Percentiles rank a stretch among this genome's conserved stretches.
These are phyloP conservation scores for Lentinus polychrous DNA, from an alignment of 1,284 basidiomycete species.

Conservation along the genomic window DNA sequence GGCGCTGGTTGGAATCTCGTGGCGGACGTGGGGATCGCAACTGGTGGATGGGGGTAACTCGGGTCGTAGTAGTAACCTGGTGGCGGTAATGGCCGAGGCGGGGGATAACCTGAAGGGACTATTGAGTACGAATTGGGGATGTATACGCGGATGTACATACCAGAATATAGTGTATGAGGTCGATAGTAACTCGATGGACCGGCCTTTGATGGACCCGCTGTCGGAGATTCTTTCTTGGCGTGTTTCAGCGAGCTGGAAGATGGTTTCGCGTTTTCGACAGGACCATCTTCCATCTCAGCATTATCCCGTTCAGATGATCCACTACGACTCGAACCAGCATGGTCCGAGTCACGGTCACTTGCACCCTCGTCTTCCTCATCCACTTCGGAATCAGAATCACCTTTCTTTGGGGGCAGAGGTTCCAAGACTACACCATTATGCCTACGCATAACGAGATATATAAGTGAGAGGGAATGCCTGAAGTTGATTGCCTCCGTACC, in stretches of 20 bases:
- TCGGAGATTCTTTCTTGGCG: too few species aligned
- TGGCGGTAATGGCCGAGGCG: slow-evolving; percentile 18
- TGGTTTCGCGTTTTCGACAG: slow-evolving; percentile 20
- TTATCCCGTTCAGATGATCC: slow-evolving; percentile 38
- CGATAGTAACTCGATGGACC: slow-evolving; percentile 56
- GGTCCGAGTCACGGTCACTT: slow-evolving; percentile 33
- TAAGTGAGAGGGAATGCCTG: slow-evolving; percentile 5
- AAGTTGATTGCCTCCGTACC: slow-evolving; percentile 31
- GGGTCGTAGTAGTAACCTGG: slow-evolving; percentile 23
- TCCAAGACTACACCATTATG: slow-evolving; percentile 66
- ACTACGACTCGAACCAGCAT: slow-evolving; percentile 43
- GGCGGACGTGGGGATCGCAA: slow-evolving; percentile 46
- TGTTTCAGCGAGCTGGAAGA: slow-evolving; percentile 11
- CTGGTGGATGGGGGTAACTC: slow-evolving; percentile 28
- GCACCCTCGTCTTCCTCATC: slow-evolving; percentile 16
- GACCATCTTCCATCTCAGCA: slow-evolving; percentile 28
- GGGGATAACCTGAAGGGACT: slow-evolving; percentile 15
- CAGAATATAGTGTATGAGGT: slow-evolving; percentile 43
- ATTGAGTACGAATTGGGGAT: slow-evolving; percentile 13
- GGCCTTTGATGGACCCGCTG: slow-evolving; percentile 5
- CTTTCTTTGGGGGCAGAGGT: slow-evolving; percentile 28
- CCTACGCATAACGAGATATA: slow-evolving; percentile 27
- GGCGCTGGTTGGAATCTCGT: slow-evolving; percentile 38
- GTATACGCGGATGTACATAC: slow-evolving; percentile 16
- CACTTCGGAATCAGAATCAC: slow-evolving; percentile 24